Evolutionary conservation across 257 asterid species (phyloP).

Genomic region (Solanum dulcamara): DNA sequence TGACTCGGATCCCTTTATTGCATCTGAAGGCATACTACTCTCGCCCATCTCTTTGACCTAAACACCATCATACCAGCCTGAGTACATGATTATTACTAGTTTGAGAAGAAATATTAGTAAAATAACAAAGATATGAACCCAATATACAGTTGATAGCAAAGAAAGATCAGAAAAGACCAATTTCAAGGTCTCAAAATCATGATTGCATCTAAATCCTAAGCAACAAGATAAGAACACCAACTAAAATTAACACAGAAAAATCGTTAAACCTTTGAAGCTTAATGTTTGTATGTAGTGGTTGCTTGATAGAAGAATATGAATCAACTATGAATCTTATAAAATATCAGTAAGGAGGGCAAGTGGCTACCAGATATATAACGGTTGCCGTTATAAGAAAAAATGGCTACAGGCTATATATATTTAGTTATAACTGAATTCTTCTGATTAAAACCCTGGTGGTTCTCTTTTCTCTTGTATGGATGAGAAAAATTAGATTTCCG

Average conservation of each 20-base stretch:
- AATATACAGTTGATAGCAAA: neutral
- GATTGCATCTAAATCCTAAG: neutral
- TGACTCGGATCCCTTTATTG: conserved; percentile 47
- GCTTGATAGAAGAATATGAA: neutral
- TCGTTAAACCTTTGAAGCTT: neutral
- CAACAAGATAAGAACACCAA: neutral
- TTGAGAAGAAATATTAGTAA: neutral
- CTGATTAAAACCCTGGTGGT: neutral
- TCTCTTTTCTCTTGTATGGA: neutral
- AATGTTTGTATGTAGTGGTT: neutral
- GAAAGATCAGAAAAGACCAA: neutral
- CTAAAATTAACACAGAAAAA: neutral
- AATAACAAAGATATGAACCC: neutral
- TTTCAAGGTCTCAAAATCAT: neutral
- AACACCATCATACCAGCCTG: neutral
- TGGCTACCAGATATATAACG: neutral
- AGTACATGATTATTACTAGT: neutral
- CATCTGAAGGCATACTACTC: conserved; percentile 33
- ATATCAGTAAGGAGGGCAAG: neutral
- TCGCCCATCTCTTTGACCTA: conserved; percentile 79
- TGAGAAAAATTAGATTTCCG: neutral
- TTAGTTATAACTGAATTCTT: neutral
- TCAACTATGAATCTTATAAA: neutral
- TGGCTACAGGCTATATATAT: neutral
- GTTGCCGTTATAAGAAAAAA: neutral